Evolutionary conservation across 192 early-diverging fungal species (phyloP), one percentile per base, ranked within the genome.

Genomic region (Dispira parvispora): DNA sequence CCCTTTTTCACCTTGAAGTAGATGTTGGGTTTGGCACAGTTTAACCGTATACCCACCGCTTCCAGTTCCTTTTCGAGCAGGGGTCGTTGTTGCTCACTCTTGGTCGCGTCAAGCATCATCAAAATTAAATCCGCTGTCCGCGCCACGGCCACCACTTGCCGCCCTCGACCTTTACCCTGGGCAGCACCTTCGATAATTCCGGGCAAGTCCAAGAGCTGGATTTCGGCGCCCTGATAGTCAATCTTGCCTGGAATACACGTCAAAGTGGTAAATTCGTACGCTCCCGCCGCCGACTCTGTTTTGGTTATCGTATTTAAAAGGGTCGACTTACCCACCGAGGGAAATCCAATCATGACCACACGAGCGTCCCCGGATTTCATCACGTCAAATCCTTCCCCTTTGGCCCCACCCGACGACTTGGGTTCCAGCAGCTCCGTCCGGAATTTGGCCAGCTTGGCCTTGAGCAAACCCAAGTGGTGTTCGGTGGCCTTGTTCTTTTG

Each of bases 401-500:
- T 72, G 47, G 54, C 64, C 54, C 76, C 79, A 18, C 76, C 75
- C 43, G 74, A 70, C 63, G 82, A 80, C 58, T 85, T 76, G 27
- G 81, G 77, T 69, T 89, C 88, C 43, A 90, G 71, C 45, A 92
- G 75, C 69, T 89, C 82, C 16, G 83, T 81, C 43, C 90, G 78
- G 62, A 84, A 84, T 67, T 78, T 82, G 62, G 88, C 88, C 63
- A 99, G 79, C 73, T 99, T 99, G 60, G 93, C 96, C 79, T 99
- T 97, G 65, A 99, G 78, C 57, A 96, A 78, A 69, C 94, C 96
- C 68, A 97, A 80, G 75, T 99, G 96, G 81, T 97, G 92, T 73
- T 97, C 94, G 64, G 96, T 92, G 32, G 89, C 89, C 80, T 99
- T 99, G 84, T 99, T 99, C 81, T 97, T 97, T 75, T 99, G 94